These are phyloP conservation scores for Monosiga brevicollis DNA, from an alignment of 78 protist genomes.

Conservation along the genomic window DNA sequence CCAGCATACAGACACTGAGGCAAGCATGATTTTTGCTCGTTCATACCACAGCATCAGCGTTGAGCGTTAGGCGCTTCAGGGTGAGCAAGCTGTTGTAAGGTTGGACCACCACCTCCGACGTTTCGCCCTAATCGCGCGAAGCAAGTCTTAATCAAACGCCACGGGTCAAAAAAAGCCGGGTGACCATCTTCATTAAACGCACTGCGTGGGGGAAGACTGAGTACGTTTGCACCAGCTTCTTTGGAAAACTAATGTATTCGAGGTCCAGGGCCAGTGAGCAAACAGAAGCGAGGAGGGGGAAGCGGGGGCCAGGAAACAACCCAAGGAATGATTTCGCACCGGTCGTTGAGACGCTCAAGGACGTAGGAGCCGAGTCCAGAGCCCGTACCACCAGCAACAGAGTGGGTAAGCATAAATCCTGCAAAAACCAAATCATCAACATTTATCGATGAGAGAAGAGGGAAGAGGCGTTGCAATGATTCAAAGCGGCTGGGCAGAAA, in stretches of 20 bases:
- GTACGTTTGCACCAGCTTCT: slow-evolving; percentile 96
- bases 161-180: not conserved
- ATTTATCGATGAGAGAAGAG: not conserved
- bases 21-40: too few relatives aligned
- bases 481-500: too few relatives aligned
- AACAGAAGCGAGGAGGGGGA: too few relatives aligned
- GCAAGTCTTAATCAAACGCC: not conserved
- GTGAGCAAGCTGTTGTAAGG: slow-evolving; percentile 95
- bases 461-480: too few relatives aligned
- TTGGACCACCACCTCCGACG: slow-evolving; percentile 89
- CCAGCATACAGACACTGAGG: too few relatives aligned
- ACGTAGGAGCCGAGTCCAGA: slow-evolving; percentile 93
- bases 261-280: too few relatives aligned
- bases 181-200: not conserved
- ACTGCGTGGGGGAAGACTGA: slow-evolving; percentile 83
- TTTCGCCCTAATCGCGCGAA: too few relatives aligned
- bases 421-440: too few relatives aligned
- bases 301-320: too few relatives aligned
- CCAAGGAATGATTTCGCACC: too few relatives aligned
- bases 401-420: slow-evolving; percentile 90
- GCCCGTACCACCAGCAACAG: slow-evolving; percentile 99
- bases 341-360: slow-evolving; percentile 85
- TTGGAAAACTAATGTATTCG: too few relatives aligned
- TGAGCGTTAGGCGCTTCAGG: slow-evolving; percentile 77
- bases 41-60: slow-evolving; percentile 82